These are phyloP conservation scores for Globisporangium alternatum DNA, from an alignment of 352 stramenopile genomes.

Conservation along the genomic window DNA sequence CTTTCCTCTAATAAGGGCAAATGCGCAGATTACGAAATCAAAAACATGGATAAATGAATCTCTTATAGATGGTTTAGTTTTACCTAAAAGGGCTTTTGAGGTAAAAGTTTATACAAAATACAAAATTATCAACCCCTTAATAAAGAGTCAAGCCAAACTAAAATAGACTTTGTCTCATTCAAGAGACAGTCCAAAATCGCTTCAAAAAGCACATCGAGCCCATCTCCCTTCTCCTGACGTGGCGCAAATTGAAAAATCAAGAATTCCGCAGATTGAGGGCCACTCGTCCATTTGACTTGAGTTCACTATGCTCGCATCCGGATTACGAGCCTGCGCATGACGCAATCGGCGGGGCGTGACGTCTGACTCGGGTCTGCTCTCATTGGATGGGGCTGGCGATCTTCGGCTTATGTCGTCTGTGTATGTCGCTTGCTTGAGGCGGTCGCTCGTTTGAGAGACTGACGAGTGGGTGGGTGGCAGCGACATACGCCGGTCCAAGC, in stretches of 20 bases:
- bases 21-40: no score
- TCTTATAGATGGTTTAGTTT: no score
- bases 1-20: no score
- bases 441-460: no score
- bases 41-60: no score
- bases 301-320: background rate
- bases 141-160: no score
- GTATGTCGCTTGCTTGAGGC: background rate
- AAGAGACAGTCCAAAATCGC: background rate
- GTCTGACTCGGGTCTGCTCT: background rate
- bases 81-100: no score
- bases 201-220: background rate
- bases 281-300: background rate
- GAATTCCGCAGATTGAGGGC: background rate
- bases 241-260: background rate
- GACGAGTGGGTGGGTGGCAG: background rate
- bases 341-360: background rate
- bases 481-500: background rate
- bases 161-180: background rate
- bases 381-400: background rate
- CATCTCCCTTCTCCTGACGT: background rate
- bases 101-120: no score
- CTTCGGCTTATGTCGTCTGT: background rate
- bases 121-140: no score
- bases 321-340: background rate